A percentile compares a stretch with the other conserved stretches of the same genome.
phyloP scores from a whole-genome alignment of 148 eudicot species.

The Silene conica region DNA sequence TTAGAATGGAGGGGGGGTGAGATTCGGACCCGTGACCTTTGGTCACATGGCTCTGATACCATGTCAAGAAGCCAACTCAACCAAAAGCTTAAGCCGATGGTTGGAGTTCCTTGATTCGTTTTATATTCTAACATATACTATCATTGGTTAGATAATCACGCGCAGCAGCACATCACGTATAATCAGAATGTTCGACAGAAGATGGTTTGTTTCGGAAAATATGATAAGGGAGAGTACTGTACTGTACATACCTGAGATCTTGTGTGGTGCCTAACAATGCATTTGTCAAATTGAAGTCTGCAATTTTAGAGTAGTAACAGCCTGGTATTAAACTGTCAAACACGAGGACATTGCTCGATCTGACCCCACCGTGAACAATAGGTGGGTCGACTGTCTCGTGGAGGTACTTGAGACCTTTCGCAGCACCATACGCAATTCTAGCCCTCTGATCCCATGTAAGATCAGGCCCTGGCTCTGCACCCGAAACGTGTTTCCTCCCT shows the following conservation, averaged over 20 bases:
- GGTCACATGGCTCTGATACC: no score
- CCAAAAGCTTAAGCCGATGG: no score
- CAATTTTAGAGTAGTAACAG: constrained; percentile 57
- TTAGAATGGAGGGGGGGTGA: no score
- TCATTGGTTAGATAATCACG: not conserved
- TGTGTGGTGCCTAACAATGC: constrained; percentile 25
- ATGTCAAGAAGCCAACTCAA: no score
- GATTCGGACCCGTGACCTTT: no score
- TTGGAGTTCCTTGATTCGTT: no score
- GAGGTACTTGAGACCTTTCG: constrained; percentile 60
- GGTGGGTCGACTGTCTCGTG: constrained; percentile 77
- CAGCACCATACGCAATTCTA: constrained; percentile 64
- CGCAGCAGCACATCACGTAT: no score
- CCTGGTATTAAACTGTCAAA: constrained; percentile 29
- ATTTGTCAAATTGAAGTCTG: constrained; percentile 66
- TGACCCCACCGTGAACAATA: constrained; percentile 62
- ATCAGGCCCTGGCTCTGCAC: constrained; percentile 65
- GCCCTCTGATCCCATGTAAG: constrained; percentile 69
- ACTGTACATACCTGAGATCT: constrained; percentile 59
- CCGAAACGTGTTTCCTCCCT: constrained; percentile 62
- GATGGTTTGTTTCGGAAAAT: no score
- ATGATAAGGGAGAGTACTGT: not conserved
- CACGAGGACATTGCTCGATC: constrained; percentile 72
- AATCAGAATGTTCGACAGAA: no score
- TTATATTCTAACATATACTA: no score